Conservation (phyloP, 2,329 filamentous ascomycete genomes). For the Diaporthe sp. region DNA sequence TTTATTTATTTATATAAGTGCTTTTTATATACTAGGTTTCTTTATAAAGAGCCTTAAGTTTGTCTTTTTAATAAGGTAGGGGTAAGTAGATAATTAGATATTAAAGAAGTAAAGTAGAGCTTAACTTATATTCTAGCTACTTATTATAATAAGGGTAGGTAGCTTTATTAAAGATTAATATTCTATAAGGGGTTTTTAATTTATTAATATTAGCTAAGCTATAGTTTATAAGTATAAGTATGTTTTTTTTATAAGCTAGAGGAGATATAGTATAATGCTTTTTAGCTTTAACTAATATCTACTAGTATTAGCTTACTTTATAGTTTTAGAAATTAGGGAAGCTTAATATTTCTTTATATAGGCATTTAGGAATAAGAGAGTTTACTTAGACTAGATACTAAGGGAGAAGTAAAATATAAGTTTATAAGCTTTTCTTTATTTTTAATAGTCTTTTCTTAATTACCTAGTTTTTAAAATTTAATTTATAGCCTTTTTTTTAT, state of each 20-base stretch:
- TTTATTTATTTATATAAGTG: background rate
- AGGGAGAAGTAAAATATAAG: background rate
- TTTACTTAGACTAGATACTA: background rate
- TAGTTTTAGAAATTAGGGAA: background rate
- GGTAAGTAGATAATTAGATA: background rate
- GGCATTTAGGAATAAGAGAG: background rate
- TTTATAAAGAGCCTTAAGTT: background rate
- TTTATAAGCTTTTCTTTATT: background rate
- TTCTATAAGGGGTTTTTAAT: background rate
- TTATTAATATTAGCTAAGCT: background rate
- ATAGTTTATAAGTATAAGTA: background rate
- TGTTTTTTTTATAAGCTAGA: background rate
- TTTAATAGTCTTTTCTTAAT: background rate
- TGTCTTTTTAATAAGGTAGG: background rate
- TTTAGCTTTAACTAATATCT: background rate
- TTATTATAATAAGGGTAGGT: background rate
- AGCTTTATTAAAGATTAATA: background rate
- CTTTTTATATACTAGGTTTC: background rate
- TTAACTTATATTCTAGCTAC: background rate
- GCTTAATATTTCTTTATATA: background rate
- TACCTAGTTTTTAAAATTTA: background rate
- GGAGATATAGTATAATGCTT: background rate
- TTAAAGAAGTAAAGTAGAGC: background rate
- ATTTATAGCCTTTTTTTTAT: background rate
- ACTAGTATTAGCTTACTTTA: background rate